Conservation (phyloP, 176 grass and related monocot genomes). For the Luzula sylvatica region DNA sequence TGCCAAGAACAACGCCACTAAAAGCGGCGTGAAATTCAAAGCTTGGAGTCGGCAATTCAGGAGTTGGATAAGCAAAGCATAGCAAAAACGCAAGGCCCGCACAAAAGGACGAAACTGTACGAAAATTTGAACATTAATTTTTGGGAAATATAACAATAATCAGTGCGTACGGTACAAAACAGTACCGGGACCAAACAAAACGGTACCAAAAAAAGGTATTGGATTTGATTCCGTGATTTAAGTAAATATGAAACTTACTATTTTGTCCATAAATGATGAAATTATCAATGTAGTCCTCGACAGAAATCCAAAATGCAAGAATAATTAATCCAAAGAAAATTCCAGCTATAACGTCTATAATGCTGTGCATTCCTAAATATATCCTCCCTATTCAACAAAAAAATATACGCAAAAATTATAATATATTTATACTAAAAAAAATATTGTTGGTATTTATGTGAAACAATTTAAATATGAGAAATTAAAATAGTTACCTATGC, state of each 20-base stretch:
- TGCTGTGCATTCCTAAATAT: conserved; percentile 97
- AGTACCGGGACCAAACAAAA: background rate
- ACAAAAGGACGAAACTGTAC: conserved; percentile 84
- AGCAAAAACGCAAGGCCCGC: conserved; percentile 58
- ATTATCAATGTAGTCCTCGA: conserved; percentile 52
- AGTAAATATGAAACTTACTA: conserved; percentile 29
- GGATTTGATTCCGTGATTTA: too few relatives aligned
- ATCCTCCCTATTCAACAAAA: conserved; percentile 48
- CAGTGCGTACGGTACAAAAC: too few relatives aligned
- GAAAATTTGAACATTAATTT: background rate
- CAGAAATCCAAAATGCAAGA: conserved; percentile 70
- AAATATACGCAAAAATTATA: background rate
- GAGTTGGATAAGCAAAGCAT: conserved; percentile 80
- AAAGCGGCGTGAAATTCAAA: conserved; percentile 92
- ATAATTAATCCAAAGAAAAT: conserved; percentile 54
- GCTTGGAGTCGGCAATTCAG: conserved; percentile 89
- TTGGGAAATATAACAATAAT: too few relatives aligned
- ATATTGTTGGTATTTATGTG: too few relatives aligned
- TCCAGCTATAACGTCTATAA: conserved; percentile 67
- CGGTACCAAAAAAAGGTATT: background rate
- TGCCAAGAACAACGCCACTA: conserved; percentile 88
- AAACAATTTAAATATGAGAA: too few relatives aligned
- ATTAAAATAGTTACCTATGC: conserved; percentile 60
- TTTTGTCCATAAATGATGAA: conserved; percentile 82
- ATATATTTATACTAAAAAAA: background rate